Evolutionary conservation across 352 stramenopile genomes (phyloP).

Genomic region (Phytophthora melonis): DNA sequence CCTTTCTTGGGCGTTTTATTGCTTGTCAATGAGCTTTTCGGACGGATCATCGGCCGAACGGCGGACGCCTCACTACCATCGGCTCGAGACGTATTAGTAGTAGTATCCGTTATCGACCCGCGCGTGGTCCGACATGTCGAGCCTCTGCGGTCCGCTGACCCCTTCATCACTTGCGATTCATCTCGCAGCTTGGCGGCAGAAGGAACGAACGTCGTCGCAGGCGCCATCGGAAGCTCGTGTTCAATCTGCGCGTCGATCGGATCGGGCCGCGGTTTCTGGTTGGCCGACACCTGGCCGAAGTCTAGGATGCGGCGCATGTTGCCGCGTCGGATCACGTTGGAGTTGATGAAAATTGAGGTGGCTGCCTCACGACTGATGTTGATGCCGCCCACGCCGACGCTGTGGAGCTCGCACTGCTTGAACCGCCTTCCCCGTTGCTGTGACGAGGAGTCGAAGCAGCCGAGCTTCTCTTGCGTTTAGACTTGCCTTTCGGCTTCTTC

Average conservation of each 20-base stretch:
- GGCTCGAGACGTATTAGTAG: neutral
- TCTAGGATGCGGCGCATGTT: conserved; percentile 12
- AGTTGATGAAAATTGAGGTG: conserved; percentile 15
- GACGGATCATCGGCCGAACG: neutral
- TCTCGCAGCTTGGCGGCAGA: neutral
- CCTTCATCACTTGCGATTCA: neutral
- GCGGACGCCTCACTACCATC: neutral
- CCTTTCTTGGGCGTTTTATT: conserved; percentile 6
- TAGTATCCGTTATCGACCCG: conserved; percentile 8
- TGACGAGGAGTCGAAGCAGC: conserved; percentile 1
- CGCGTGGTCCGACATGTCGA: neutral
- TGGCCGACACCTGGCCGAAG: conserved; percentile 10
- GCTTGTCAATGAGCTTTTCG: conserved; percentile 9
- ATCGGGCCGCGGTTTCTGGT: neutral
- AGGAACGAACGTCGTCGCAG: neutral
- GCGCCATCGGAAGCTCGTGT: conserved; percentile 5
- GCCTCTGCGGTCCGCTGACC: neutral
- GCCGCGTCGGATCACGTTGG: conserved; percentile 7
- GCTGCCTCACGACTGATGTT: conserved; percentile 1
- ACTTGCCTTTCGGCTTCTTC: neutral
- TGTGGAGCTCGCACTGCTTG: neutral
- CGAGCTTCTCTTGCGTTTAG: neutral
- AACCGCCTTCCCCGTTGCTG: neutral
- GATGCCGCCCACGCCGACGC: neutral
- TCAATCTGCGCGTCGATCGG: neutral